Base-by-base conservation (phyloP, 73 alveolate genomes). In the Paramecium bursaria region DNA sequence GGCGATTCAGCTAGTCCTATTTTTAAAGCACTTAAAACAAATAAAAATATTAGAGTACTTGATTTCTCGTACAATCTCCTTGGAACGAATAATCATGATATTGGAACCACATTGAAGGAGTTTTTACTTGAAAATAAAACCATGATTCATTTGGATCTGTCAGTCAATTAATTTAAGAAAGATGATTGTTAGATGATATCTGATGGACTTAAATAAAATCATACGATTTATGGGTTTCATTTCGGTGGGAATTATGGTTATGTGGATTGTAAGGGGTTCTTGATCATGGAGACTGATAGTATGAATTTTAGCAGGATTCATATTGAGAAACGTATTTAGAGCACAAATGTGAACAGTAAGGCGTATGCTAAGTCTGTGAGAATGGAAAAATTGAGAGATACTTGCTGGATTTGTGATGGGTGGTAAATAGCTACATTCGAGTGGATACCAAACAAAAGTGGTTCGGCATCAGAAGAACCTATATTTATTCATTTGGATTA, bases 331-430 rank as follows among this genome's bases (percentile, higher is more conserved):
- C 30, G 73, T 46, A 73, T 50, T 44, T 48, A 10, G 50, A 73
- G 54, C 50, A 30, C 15, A 30, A 60, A 31, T 19, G 49, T 17
- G 10, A 53, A 51, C 25, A 39, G 60, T 39, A 77, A 77, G 3
- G 77, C 75, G 35, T 53, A 77, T 53, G 15, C 50, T 14, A 53
- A 51, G 30, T 53, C 73, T 17, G 76, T 53, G 23, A 33, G 88
- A 52, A 49, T 53, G 4, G 48, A 53, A 17, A 73, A 54, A 42
- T 3, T 77, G 13, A 25, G 33, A 44, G 88, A 77, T 52, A 27
- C 39, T 4, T 77, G 88, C 33, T 77, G 88, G 88, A 77, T 79
- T 19, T 79, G 89, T n/a, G 85, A 79, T 79, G 89, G 89, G 3
- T 79, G 89, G 89, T n/a, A 54, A 48, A 74, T 30, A 5, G 9